These are phyloP conservation scores for Volvariella volvacea DNA, from an alignment of 1,284 basidiomycete genomes.

Conservation along the genomic window DNA sequence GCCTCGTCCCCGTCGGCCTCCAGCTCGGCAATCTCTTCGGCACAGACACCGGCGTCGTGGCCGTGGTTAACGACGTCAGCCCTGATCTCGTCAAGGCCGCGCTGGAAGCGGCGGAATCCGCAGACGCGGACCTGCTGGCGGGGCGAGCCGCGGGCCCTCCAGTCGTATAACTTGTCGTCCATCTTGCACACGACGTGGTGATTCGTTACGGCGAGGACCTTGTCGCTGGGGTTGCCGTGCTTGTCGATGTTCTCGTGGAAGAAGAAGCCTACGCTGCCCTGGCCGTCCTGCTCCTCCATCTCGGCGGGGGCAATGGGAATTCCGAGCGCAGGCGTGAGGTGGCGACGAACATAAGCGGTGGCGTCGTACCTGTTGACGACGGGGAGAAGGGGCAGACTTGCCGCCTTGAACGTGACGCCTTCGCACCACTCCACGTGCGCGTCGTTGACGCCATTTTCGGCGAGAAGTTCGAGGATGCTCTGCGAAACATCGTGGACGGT, in stretches of 20 bases:
- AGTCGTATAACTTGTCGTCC: slow-evolving; percentile 11
- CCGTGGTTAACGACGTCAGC: slow-evolving; percentile 2
- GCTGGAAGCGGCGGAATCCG: slow-evolving; percentile 9
- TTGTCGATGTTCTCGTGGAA: slow-evolving; percentile 13
- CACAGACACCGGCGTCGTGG: slow-evolving; percentile 4
- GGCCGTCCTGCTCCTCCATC: slow-evolving; percentile 10
- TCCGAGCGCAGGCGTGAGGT: slow-evolving; percentile 12
- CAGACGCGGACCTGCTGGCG: slow-evolving; percentile 10
- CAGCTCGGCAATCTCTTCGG: slow-evolving; percentile 7
- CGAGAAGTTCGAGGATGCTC: slow-evolving; percentile 14
- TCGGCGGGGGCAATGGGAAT: slow-evolving; percentile 8
- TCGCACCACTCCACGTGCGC: slow-evolving; percentile 16
- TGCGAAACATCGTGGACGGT: slow-evolving; percentile 14
- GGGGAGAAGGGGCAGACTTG: slow-evolving; percentile 9
- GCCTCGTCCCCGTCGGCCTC: slow-evolving; percentile 2
- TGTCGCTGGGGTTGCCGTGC: slow-evolving; percentile 11
- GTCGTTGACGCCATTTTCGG: slow-evolving; percentile 9
- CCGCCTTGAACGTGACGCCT: slow-evolving; percentile 22
- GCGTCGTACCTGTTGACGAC: slow-evolving; percentile 5
- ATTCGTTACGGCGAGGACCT: slow-evolving; percentile 14
- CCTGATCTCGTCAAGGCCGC: slow-evolving; percentile 13
- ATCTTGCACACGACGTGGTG: slow-evolving; percentile 14
- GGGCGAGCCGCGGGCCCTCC: slow-evolving; percentile 6
- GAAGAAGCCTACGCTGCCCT: slow-evolving; percentile 12
- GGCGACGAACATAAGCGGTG: slow-evolving; percentile 10